Evolutionary conservation across 2,329 filamentous ascomycete species (phyloP).

Genomic region (Cryphonectria radicalis): DNA sequence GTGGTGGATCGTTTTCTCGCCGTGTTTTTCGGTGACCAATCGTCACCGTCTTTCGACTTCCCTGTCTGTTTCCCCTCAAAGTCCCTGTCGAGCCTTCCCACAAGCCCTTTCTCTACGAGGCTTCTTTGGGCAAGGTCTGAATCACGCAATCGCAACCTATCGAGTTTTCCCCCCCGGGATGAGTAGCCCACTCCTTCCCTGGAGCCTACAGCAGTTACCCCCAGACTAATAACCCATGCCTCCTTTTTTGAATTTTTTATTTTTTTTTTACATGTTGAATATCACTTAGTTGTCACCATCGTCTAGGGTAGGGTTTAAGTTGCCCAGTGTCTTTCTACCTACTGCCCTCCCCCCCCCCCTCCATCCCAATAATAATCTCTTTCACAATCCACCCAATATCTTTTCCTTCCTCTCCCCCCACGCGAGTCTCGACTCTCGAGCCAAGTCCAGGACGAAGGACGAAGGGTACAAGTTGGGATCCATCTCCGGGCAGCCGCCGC

Average conservation of each 20-base stretch:
- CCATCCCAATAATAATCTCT: conserved; percentile 14
- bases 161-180: conserved; percentile 13
- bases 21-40: neutral
- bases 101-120: conserved; percentile 9
- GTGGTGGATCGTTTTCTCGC: conserved; percentile 9
- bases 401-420: neutral
- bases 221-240: conserved; percentile 18
- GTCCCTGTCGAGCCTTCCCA: conserved; percentile 7
- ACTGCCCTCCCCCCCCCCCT: conserved; percentile 3
- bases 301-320: conserved; percentile 20
- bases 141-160: conserved; percentile 20
- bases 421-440: neutral
- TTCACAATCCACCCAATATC: conserved; percentile 17
- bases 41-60: neutral
- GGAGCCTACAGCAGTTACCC: conserved; percentile 8
- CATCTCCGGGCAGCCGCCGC: conserved; percentile 13
- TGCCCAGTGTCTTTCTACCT: conserved; percentile 22
- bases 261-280: conserved; percentile 7
- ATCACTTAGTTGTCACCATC: conserved; percentile 16
- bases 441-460: conserved; percentile 8
- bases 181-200: conserved; percentile 11
- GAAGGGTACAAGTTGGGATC: neutral
- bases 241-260: too few species aligned
- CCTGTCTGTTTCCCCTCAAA: conserved; percentile 8
- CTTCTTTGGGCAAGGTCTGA: conserved; percentile 9